These are phyloP conservation scores for Bipolaris bicolor DNA, from an alignment of 2,329 filamentous ascomycete genomes.

Conservation along the genomic window DNA sequence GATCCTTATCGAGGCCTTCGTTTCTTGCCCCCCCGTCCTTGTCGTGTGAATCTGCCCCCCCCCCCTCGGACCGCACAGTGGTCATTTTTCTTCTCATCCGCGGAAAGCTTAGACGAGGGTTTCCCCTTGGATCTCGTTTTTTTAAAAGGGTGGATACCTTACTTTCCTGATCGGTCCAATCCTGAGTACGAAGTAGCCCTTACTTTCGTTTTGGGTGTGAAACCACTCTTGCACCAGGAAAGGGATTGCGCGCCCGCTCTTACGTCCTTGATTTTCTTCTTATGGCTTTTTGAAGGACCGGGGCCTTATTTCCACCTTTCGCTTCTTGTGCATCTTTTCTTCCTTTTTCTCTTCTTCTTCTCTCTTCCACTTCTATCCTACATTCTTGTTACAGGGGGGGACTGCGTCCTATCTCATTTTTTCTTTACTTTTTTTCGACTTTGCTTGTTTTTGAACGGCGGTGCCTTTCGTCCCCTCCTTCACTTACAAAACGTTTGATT, in stretches of 20 bases:
- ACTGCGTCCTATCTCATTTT: constrained; percentile 7
- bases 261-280: constrained; percentile 11
- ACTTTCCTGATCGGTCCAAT: constrained; percentile 4
- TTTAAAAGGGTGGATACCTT: constrained; percentile 35
- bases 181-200: constrained; percentile 3
- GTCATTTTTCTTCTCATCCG: constrained; percentile 2
- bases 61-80: constrained; percentile 2
- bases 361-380: neutral
- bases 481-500: constrained; percentile 1
- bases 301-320: neutral
- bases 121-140: constrained; percentile 7
- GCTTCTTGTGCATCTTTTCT: neutral
- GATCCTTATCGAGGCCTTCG: constrained; percentile 11
- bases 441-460: constrained; percentile 16
- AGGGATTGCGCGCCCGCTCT: constrained; percentile 23
- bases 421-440: constrained; percentile 1
- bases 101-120: neutral
- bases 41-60: neutral
- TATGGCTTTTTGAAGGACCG: constrained; percentile 24
- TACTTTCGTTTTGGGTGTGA: constrained; percentile 28
- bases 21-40: neutral
- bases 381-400: neutral
- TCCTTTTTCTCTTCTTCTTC: neutral
- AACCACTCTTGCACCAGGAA: constrained; percentile 31
- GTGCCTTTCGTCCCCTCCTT: constrained; percentile 29